Conservation (phyloP, 2,329 filamentous ascomycete genomes). For the Didymella segeticola region DNA sequence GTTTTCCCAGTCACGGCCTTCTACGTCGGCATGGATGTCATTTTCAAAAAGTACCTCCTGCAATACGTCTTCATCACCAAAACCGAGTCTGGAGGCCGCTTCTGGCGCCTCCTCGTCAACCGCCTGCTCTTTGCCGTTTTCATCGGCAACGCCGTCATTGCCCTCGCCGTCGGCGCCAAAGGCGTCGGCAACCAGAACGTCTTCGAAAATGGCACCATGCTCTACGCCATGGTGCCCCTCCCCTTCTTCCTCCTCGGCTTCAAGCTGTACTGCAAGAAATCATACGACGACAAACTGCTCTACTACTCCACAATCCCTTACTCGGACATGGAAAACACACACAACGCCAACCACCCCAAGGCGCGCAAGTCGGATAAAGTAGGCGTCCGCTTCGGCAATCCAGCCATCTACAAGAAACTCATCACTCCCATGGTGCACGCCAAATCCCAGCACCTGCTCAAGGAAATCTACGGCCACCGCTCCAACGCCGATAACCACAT, state of each 20-base stretch:
- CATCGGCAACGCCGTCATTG: conserved; percentile 78
- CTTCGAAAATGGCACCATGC: conserved; percentile 55
- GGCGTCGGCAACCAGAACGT: conserved; percentile 58
- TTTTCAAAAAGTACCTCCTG: conserved; percentile 92
- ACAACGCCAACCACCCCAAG: conserved; percentile 43
- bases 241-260: conserved; percentile 80
- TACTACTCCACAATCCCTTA: conserved; percentile 72
- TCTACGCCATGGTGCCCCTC: conserved; percentile 75
- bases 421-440: conserved; percentile 84
- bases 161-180: conserved; percentile 75
- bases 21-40: conserved; percentile 85
- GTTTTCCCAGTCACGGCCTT: conserved; percentile 84
- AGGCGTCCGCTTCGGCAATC: conserved; percentile 83
- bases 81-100: conserved; percentile 90
- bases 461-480: conserved; percentile 81
- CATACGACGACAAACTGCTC: conserved; percentile 79
- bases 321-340: conserved; percentile 59
- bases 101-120: conserved; percentile 91
- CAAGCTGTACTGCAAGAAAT: conserved; percentile 79
- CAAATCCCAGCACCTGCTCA: conserved; percentile 83
- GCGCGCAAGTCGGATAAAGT: conserved; percentile 64
- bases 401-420: conserved; percentile 75
- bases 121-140: conserved; percentile 84
- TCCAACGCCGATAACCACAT: conserved; percentile 61
- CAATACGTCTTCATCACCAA: conserved; percentile 90